Conservation (phyloP, 73 alveolate species). For the Tetrahymena elliotti region DNA sequence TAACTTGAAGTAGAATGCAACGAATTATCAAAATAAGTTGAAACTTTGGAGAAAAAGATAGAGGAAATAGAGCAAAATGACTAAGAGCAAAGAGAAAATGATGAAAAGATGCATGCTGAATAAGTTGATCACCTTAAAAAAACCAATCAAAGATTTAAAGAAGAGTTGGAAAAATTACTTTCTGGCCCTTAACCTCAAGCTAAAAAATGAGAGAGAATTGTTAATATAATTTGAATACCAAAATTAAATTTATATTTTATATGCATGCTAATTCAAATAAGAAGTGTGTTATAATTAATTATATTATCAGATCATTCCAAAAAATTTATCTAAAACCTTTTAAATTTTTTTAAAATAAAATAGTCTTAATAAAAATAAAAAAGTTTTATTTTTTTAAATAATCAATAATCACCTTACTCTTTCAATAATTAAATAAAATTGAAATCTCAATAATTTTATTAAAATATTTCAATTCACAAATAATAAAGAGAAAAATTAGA, state of each 20-base stretch:
- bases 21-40: conserved; percentile 20
- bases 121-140: conserved; percentile 21
- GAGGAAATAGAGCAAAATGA: conserved; percentile 26
- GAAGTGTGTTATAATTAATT: not conserved
- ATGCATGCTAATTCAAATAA: not conserved
- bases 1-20: conserved; percentile 36
- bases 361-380: no score
- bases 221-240: not conserved
- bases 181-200: conserved; percentile 15
- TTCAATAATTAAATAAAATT: no score
- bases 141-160: conserved; percentile 29
- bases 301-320: not conserved
- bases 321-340: not conserved
- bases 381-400: no score
- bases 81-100: conserved; percentile 32
- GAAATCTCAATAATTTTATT: no score
- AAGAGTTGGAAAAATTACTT: conserved; percentile 28
- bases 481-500: no score
- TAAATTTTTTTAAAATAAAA: no score
- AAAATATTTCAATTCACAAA: no score
- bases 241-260: no score
- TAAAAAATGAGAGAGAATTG: not conserved
- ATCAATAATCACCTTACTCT: no score
- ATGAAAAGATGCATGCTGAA: conserved; percentile 35
- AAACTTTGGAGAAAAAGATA: conserved; percentile 10